Base-by-base conservation (phyloP, 1,139 yeast species). In the Saccharomyces hybrid region DNA sequence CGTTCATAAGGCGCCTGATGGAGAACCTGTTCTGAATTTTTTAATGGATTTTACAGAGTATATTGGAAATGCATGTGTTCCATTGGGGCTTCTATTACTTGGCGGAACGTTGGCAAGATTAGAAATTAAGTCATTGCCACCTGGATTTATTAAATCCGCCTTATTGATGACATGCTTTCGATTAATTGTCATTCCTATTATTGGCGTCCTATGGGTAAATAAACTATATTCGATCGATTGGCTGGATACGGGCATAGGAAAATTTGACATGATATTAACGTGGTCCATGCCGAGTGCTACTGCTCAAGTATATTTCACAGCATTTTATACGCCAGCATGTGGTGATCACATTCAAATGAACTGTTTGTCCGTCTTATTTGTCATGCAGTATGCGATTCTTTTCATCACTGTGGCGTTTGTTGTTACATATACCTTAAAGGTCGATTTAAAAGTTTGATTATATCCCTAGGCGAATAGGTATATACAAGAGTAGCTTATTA, bases 231-330 rank as follows among this genome's bases (percentile, higher is more conserved):
- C 58, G 3, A 59, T 65, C 25, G 63, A 68, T 30, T 71, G 75
- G 73, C 61, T 73, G 52, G 72, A 72, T 27, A 77, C 74, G 44
- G 84, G 82, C 32, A 71, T 77, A 30, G 69, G 77, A 23, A 70
- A 74, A 54, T 82, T 85, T 63, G 79, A 84, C 11, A 78, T 83
- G 64, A 86, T 86, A 20, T 76, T 90, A 50, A 83, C 86, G 23
- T 86, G 83, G 68, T 90, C 95, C 0, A 77, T 88, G 56, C 97
- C 97, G 0, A 84, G 87, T 58, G 96, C 97, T 0, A 90, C 97
- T 0, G 80, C 90, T 1, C 80, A 88, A 63, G 84, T 90, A 23
- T 90, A 88, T 67, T 76, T 90, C 59, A 88, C 97, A 2, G 93
- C 96, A 5, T 84, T 88, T 66, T 88, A 84, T 69, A 84, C 93